Evolutionary conservation across 768 basidiomycete genomes (phyloP), one percentile per base, ranked within the genome.

Genomic region (Favolaschia claudopus): DNA sequence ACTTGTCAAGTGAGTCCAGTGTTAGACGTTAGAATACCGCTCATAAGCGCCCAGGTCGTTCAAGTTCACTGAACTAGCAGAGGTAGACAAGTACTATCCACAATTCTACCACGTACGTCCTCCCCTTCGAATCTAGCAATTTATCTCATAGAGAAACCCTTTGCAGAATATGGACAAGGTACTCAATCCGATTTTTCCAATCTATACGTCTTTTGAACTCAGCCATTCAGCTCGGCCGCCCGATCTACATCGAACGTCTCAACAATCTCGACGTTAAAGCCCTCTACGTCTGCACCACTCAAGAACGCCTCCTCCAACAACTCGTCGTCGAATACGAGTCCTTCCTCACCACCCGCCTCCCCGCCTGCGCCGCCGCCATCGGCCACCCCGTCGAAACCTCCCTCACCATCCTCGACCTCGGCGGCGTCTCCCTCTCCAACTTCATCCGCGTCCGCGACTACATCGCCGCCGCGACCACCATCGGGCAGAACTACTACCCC

Each of bases 341-440:
- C 67, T 96, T 90, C 81, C 77, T 93, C 65, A 79, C 76, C 25
- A 81, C 89, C 44, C 93, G 96, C 34, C 82, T 95, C 37, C 91
- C 94, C 49, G 90, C 93, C 6, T 89, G 91, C 73, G 83, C 92
- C 64, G 72, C 73, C 19, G 83, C 83, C 3, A 74, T 80, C 39
- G 95, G 95, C 3, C 91, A 95, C 75, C 88, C 92, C 60, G 90
- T 99, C 73, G 96, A 99, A 78, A 99, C 96, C 12, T 92, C 87
- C 53, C 98, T 96, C 87, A 99, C 97, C 58, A 96, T 99, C 82
- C 85, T 99, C 77, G 96, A 99, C 74, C 87, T 99, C 64, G 73
- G 86, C 34, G 79, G 80, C 66, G 88, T 91, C 43, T 80, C 83
- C 43, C 72, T 99, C 63, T 76, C 84, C 62, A 87, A 87, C 71